Percentiles rank a stretch among this genome's conserved stretches.
phyloP scores from a whole-genome alignment of 768 basidiomycete genomes.

The Inosperma sp. region DNA sequence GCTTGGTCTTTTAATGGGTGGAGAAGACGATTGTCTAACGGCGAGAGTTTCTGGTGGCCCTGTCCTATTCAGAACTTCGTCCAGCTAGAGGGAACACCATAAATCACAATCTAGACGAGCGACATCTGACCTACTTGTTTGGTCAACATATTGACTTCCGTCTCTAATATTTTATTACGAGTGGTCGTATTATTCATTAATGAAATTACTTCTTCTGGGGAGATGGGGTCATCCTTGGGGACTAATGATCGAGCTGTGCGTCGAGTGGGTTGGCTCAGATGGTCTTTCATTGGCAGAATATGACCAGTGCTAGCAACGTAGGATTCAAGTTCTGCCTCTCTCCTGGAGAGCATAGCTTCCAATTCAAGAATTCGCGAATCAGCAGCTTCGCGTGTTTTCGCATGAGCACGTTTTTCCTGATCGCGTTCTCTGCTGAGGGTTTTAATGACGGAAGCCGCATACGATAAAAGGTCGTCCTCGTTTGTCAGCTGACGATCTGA shows the following conservation, averaged over 20 bases:
- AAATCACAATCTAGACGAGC: neutral
- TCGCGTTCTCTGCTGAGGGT: constrained; percentile 41
- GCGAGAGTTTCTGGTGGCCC: too few relatives aligned
- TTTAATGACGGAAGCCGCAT: constrained; percentile 31
- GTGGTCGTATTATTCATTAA: constrained; percentile 35
- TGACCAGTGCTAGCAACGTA: constrained; percentile 13
- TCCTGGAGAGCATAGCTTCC: constrained; percentile 49
- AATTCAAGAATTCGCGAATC: constrained; percentile 42
- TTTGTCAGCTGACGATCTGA: neutral
- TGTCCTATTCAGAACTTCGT: constrained; percentile 20
- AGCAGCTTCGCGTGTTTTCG: constrained; percentile 34
- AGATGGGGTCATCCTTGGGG: constrained; percentile 14
- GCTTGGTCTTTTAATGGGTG: neutral
- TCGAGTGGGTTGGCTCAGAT: neutral
- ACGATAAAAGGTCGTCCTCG: neutral
- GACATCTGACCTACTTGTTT: constrained; percentile 29
- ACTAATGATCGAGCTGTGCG: neutral
- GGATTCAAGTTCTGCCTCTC: constrained; percentile 52
- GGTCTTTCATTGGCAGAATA: neutral
- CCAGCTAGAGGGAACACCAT: constrained; percentile 14
- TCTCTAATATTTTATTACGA: constrained; percentile 41
- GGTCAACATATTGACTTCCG: constrained; percentile 38
- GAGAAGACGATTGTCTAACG: too few relatives aligned
- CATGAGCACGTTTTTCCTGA: constrained; percentile 41
- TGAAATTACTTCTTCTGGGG: constrained; percentile 38